phyloP scores from a whole-genome alignment of 2,329 filamentous ascomycete species.

The Sclerotinia trifoliorum region DNA sequence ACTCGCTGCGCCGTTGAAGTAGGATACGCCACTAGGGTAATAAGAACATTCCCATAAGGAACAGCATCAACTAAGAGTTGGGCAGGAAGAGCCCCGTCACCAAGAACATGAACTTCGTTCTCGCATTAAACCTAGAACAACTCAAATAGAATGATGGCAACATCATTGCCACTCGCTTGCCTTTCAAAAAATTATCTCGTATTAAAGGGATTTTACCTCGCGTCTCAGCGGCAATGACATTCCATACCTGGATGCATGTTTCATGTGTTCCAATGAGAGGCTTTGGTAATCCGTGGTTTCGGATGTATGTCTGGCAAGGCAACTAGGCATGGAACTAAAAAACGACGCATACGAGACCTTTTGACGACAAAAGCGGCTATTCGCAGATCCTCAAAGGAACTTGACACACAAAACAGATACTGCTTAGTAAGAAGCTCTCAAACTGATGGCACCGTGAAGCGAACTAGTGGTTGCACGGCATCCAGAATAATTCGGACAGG shows the following conservation, averaged over 20 bases:
- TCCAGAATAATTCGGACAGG: background rate
- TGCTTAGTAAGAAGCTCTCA: background rate
- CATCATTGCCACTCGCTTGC: background rate
- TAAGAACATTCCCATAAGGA: background rate
- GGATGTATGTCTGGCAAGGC: background rate
- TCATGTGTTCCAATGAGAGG: background rate
- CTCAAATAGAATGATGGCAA: background rate
- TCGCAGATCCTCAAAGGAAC: background rate
- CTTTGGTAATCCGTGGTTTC: background rate
- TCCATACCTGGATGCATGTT: background rate
- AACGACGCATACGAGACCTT: background rate
- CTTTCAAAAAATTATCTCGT: background rate
- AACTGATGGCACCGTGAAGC: background rate
- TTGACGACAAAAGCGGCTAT: background rate
- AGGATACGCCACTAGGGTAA: background rate
- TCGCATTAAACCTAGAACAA: background rate
- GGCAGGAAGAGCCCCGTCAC: background rate
- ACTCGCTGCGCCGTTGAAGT: background rate
- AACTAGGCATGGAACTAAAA: background rate
- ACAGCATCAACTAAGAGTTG: background rate
- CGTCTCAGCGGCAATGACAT: background rate
- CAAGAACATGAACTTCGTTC: background rate
- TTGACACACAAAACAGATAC: background rate
- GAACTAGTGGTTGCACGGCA: background rate
- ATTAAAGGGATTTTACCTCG: background rate